Evolutionary conservation across 1,284 basidiomycete species (phyloP), one percentile per base, ranked within the genome.

Genomic region (Ceratobasidium theobromae): DNA sequence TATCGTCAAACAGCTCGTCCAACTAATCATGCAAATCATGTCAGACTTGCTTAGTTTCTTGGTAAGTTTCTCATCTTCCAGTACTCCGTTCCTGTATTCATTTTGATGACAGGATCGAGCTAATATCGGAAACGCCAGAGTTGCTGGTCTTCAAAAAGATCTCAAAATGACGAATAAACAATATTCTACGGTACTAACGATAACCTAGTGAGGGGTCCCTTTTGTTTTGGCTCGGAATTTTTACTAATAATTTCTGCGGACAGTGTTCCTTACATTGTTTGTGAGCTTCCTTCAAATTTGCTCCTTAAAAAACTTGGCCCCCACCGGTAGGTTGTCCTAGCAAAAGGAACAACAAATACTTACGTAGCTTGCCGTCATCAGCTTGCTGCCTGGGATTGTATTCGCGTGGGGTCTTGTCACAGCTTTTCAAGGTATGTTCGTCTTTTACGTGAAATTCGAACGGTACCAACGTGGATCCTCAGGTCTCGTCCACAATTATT

Each of bases 271-370:
- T 88, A 87, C 69, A 83, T 85, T 45, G 72, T 76, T 16, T 80
- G 81, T 25, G 85, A 87, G 69, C 73, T 88, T 16, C 86, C 86
- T 1, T 82, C 81, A 12, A 87, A 86, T 70, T 73, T 86, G 41
- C 67, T 86, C 43, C 69, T 77, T 30, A 71, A 86, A 81, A 75
- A 74, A 52, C 74, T 86, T 11, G 85, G 86, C 1, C 84, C 86
- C 0, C 81, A 84, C 68, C 58, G 67, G 57, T 66, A 40, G n/a
- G 53, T 43, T 25, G 14, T 16, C 27, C 43, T 25, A 23, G 38
- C 16, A 52, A 9, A 9, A 25, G 3, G 6, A 40, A 68, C 81
- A 3, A 75, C 86, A 73, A 21, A 6, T 21, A 21, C 5, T 75
- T 87, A 28, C 85, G 85, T 0, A 74, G 79, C 1, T 80, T 86